Evolutionary conservation across 176 grass and related monocot species (phyloP).

Genomic region (Raddia distichophylla): DNA sequence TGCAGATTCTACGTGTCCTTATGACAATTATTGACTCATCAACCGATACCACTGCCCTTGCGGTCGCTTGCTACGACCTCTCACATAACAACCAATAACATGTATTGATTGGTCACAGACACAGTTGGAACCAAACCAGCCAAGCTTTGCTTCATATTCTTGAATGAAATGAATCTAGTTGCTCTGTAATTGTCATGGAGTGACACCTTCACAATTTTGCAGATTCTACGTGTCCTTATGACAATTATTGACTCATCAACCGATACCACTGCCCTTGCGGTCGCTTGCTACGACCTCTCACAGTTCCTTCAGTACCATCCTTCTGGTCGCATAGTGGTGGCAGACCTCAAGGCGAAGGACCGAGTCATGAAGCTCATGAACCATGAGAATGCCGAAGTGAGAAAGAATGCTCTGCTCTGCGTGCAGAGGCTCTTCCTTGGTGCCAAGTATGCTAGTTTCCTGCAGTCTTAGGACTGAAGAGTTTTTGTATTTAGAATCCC

Average conservation of each 20-base stretch:
- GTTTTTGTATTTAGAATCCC: constrained; percentile 50
- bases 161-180: constrained; percentile 12
- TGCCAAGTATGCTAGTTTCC: constrained; percentile 85
- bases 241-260: constrained; percentile 78
- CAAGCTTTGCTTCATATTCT: constrained; percentile 1
- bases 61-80: constrained; percentile 89
- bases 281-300: constrained; percentile 92
- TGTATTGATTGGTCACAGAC: neutral
- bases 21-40: constrained; percentile 86
- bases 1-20: constrained; percentile 86
- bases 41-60: constrained; percentile 72
- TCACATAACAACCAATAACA: constrained; percentile 43
- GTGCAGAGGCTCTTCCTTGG: constrained; percentile 98
- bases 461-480: constrained; percentile 56
- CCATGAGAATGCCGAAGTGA: constrained; percentile 85
- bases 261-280: constrained; percentile 79
- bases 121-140: neutral
- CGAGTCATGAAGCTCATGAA: constrained; percentile 95
- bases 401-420: constrained; percentile 78
- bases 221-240: constrained; percentile 88
- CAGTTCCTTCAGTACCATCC: constrained; percentile 97
- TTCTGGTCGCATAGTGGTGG: constrained; percentile 67
- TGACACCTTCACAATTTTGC: constrained; percentile 30
- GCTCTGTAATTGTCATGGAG: neutral
- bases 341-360: constrained; percentile 91